Evolutionary conservation across 345 rosid species (phyloP).

Genomic region (Acer negundo): DNA sequence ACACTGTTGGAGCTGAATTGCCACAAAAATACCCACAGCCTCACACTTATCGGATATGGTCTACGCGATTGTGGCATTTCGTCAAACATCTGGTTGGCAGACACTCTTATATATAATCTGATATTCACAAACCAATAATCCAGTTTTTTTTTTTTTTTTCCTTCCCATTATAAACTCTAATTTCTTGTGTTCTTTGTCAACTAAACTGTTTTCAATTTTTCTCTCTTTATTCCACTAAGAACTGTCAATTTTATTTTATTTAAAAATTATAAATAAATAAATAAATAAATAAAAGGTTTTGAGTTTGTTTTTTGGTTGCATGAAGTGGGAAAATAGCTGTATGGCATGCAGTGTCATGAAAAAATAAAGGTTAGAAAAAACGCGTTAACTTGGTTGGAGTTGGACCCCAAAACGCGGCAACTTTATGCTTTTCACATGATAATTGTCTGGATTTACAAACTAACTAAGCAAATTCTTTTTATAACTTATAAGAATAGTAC

Average conservation of each 20-base stretch:
- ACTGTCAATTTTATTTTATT: not conserved
- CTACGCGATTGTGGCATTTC: not conserved
- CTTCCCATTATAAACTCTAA: not conserved
- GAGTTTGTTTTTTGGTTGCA: not conserved
- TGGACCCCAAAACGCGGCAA: conserved; percentile 4
- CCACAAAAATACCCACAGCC: not conserved
- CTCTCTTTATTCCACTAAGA: not conserved
- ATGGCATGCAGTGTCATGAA: not conserved
- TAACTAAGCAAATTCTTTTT: too few species aligned
- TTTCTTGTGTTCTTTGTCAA: not conserved
- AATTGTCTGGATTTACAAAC: not conserved
- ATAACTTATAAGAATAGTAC: too few species aligned
- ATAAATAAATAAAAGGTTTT: too few species aligned
- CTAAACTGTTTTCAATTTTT: not conserved
- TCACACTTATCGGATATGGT: not conserved
- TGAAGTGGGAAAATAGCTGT: conserved; percentile 16
- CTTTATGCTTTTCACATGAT: conserved; percentile 4
- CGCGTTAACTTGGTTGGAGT: conserved; percentile 8
- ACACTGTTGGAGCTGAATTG: not conserved
- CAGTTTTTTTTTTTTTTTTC: too few species aligned
- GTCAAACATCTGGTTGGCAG: not conserved
- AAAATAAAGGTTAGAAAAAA: not conserved
- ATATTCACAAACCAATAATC: not conserved
- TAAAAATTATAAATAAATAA: too few species aligned
- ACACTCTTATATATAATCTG: not conserved